Evolutionary conservation across 139 green algal species (phyloP).

Genomic region (Diplosphaera chodatii): DNA sequence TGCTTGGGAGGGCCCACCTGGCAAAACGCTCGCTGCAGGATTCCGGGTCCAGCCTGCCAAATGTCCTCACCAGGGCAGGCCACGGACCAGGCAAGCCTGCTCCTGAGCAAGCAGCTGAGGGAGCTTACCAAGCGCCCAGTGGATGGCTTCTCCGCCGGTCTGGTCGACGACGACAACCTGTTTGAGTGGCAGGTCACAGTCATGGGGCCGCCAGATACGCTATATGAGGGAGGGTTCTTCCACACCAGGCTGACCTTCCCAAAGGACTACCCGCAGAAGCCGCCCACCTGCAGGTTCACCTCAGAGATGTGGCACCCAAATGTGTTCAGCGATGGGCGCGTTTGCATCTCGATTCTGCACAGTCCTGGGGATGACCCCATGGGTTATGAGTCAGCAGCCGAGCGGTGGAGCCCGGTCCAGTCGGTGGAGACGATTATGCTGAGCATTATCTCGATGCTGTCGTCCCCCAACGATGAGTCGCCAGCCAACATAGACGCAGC

Average conservation of each 20-base stretch:
- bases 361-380: conserved; percentile 91
- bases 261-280: conserved; percentile 95
- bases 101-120: conserved; percentile 90
- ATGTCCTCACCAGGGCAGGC: conserved; percentile 2
- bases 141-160: conserved; percentile 95
- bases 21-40: no score
- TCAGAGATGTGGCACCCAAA: conserved; percentile 99
- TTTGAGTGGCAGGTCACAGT: conserved; percentile 98
- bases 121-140: conserved; percentile 94
- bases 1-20: no score
- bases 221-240: conserved; percentile 99
- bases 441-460: conserved; percentile 99
- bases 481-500: conserved; percentile 98
- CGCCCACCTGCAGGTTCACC: conserved; percentile 89
- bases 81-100: conserved; percentile 76
- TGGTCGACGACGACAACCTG: conserved; percentile 93
- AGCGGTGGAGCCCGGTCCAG: conserved; percentile 96
- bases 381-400: conserved; percentile 89
- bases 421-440: conserved; percentile 98
- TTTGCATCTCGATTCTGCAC: conserved; percentile 99
- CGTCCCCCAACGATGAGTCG: conserved; percentile 96
- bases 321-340: conserved; percentile 90
- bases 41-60: no score
- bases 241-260: conserved; percentile 93
- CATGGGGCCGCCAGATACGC: conserved; percentile 95